Evolutionary conservation across 108 stramenopile genomes (phyloP).

Genomic region (Stephanodiscus minutulus): DNA sequence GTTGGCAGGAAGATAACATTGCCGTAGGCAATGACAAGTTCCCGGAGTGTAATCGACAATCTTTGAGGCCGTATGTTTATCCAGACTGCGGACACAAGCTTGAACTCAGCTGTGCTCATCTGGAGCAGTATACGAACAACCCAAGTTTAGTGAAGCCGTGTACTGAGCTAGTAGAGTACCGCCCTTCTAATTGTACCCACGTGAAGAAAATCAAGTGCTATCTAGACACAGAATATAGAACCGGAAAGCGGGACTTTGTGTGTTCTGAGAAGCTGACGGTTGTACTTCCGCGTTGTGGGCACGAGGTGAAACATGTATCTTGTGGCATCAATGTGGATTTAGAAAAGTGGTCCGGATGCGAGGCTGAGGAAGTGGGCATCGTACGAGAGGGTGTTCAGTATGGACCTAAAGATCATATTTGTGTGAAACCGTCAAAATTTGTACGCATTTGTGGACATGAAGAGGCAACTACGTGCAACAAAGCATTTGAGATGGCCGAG

Average conservation of each 20-base stretch:
- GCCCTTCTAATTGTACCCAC: conserved; percentile 29
- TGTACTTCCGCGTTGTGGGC: conserved; percentile 34
- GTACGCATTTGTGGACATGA: conserved; percentile 26
- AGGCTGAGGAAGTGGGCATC: conserved; percentile 29
- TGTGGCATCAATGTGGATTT: conserved; percentile 8
- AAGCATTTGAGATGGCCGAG: conserved; percentile 23
- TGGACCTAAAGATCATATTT: conserved; percentile 33
- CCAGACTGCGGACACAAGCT: conserved; percentile 24
- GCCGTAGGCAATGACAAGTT: background rate
- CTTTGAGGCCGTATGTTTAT: conserved; percentile 17
- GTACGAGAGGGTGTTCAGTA: conserved; percentile 38
- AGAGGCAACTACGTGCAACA: conserved; percentile 2
- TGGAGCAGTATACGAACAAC: conserved; percentile 10
- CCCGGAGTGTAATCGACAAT: conserved; percentile 14
- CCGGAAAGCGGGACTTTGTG: conserved; percentile 13
- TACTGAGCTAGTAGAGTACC: conserved; percentile 17
- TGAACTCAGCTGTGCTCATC: conserved; percentile 17
- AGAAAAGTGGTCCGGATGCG: conserved; percentile 19
- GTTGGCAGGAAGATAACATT: conserved; percentile 22
- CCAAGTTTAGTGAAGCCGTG: conserved; percentile 14
- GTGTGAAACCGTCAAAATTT: conserved; percentile 17
- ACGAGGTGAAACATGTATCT: conserved; percentile 19
- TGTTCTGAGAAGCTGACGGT: conserved; percentile 16
- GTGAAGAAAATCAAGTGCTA: conserved; percentile 32
- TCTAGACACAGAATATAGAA: conserved; percentile 7